These are phyloP conservation scores for Kwoniella pini DNA, from an alignment of 768 basidiomycete species.

Conservation along the genomic window DNA sequence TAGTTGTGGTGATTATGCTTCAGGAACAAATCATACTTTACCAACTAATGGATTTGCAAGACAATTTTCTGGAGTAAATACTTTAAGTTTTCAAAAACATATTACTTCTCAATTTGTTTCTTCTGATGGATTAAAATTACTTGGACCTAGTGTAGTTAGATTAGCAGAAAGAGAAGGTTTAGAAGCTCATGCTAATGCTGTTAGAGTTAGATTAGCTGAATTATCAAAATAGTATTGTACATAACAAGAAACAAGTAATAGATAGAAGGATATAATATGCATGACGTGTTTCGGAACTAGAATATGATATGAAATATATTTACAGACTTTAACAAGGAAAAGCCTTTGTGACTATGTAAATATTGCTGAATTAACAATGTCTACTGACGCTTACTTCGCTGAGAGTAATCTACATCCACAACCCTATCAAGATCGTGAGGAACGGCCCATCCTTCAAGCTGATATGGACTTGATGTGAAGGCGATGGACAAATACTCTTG, in stretches of 20 bases:
- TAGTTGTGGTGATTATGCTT: conserved; percentile 98
- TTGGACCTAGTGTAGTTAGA: conserved; percentile 85
- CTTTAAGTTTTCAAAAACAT: conserved; percentile 95
- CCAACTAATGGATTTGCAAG: conserved; percentile 87
- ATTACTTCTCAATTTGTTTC: conserved; percentile 96
- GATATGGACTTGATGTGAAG: no score
- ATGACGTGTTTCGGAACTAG: no score
- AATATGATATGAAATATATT: no score
- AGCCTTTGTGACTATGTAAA: no score
- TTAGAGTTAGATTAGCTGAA: conserved; percentile 70
- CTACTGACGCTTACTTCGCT: no score
- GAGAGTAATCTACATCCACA: no score
- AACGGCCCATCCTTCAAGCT: no score
- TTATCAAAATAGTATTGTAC: neutral
- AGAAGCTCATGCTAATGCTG: conserved; percentile 93
- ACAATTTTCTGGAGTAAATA: conserved; percentile 98
- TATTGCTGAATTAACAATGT: no score
- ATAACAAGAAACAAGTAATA: neutral
- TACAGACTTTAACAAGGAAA: no score
- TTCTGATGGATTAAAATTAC: conserved; percentile 66
- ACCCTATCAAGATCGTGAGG: no score
- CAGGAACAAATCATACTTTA: conserved; percentile 96
- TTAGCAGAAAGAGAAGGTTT: conserved; percentile 94
- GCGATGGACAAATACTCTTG: no score
- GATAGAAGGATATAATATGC: neutral